phyloP scores from a whole-genome alignment of 495 filamentous ascomycete genomes.

The Usnea hakonensis region DNA sequence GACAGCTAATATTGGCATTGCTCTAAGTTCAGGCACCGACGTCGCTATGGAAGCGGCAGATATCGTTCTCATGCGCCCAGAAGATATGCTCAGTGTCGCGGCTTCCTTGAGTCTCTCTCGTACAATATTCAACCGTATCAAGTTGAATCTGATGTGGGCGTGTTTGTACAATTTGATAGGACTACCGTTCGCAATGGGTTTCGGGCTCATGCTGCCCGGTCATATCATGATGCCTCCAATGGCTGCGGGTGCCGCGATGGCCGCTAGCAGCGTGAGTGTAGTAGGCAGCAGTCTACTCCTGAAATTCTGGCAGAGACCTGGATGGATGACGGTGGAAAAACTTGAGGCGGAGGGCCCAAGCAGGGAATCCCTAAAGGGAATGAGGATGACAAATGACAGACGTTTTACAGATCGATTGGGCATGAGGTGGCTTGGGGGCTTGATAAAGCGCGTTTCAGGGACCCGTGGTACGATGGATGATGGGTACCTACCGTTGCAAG shows the following conservation, averaged over 20 bases:
- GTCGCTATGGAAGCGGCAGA: slow-evolving; percentile 98
- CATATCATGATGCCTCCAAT: slow-evolving; percentile 85
- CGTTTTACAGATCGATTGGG: slow-evolving; percentile 9
- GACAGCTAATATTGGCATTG: slow-evolving; percentile 86
- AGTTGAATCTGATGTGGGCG: slow-evolving; percentile 85
- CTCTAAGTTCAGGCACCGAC: slow-evolving; percentile 85
- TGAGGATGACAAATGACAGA: slow-evolving; percentile 18
- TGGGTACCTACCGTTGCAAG: slow-evolving; percentile 23
- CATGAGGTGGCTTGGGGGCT: slow-evolving; percentile 1
- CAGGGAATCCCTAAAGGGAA: slow-evolving; percentile 16
- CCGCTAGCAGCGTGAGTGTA: slow-evolving; percentile 79
- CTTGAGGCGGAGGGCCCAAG: slow-evolving; percentile 34
- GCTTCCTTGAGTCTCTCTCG: slow-evolving; percentile 74
- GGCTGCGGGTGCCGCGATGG: slow-evolving; percentile 94
- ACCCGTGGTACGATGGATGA: slow-evolving; percentile 6
- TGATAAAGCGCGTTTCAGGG: slow-evolving; percentile 5
- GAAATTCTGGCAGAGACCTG: slow-evolving; percentile 78
- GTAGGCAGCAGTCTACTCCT: slow-evolving; percentile 75
- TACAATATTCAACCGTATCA: slow-evolving; percentile 86
- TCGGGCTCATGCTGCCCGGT: slow-evolving; percentile 74
- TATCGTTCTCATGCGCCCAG: slow-evolving; percentile 87
- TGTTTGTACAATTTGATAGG: slow-evolving; percentile 90
- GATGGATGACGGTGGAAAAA: slow-evolving; percentile 76
- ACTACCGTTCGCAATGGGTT: slow-evolving; percentile 91
- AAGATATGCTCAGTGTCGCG: slow-evolving; percentile 85